Evolutionary conservation across 2,329 filamentous ascomycete species (phyloP).

Genomic region (Fusarium multiceps): DNA sequence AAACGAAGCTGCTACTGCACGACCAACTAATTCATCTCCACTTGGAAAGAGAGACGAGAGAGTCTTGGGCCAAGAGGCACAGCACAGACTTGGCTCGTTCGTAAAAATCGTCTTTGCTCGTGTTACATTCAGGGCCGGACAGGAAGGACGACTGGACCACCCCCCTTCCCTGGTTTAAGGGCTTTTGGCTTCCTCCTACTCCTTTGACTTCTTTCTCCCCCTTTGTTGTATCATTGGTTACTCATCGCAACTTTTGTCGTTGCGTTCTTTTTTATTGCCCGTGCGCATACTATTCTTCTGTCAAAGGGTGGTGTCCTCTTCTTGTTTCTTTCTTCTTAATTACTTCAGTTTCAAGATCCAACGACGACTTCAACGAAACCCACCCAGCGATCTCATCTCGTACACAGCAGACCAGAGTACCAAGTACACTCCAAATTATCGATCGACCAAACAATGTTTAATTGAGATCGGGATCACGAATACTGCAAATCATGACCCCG

Average conservation of each 20-base stretch:
- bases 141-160: background rate
- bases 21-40: slow-evolving; percentile 17
- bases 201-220: slow-evolving; percentile 26
- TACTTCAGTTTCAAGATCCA: slow-evolving; percentile 6
- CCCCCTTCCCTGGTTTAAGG: slow-evolving; percentile 31
- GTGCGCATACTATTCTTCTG: slow-evolving; percentile 20
- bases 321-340: slow-evolving; percentile 6
- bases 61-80: slow-evolving; percentile 18
- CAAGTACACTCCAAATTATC: slow-evolving; percentile 8
- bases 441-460: slow-evolving; percentile 37
- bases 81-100: slow-evolving; percentile 20
- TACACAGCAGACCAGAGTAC: background rate
- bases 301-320: slow-evolving; percentile 17
- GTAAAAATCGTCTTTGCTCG: slow-evolving; percentile 18
- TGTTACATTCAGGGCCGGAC: slow-evolving; percentile 23
- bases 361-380: slow-evolving; percentile 6
- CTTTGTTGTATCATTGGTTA: slow-evolving; percentile 30
- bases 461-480: slow-evolving; percentile 39
- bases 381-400: slow-evolving; percentile 9
- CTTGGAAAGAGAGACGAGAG: background rate
- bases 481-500: slow-evolving; percentile 42
- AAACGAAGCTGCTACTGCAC: slow-evolving; percentile 16
- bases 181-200: slow-evolving; percentile 23
- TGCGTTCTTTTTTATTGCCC: slow-evolving; percentile 5
- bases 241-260: slow-evolving; percentile 6